Base-by-base conservation (phyloP, 805 yeast genomes). In the Allodekkera sacchari region DNA sequence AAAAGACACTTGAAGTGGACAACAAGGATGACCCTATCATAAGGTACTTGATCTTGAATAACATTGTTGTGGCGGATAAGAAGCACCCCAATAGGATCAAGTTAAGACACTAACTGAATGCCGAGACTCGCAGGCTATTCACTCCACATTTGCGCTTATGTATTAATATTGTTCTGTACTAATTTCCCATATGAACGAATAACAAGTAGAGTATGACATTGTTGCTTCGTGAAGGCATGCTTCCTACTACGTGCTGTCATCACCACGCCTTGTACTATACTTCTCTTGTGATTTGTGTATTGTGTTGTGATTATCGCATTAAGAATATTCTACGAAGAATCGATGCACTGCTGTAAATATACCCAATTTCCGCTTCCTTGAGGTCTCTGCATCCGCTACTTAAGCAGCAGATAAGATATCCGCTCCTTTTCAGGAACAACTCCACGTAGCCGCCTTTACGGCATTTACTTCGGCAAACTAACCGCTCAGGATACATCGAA, bases 321-420 rank as follows among this genome's bases (percentile, higher is more conserved):
- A 66, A 52, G 44, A 66, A 71, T 22, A 69, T 53, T 43, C 66
- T 63, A 38, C 79, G 66, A 28, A 72, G 57, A 4, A 66, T 50
- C 29, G 70, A 57, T 3, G 69, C 65, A 37, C 66, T 61, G 18
- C 63, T 63, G 38, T 62, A 70, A 2, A 71, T 60, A 23, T 59
- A 57, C 23, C 72, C 68, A 18, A 73, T 54, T 22, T 58, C 55
- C 1, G 50, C 57, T 4, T 57, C 60, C n/a, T 49, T 39, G 21
- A 64, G 49, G 3, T 38, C 48, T 13, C 51, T 51, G 9, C 39
- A 40, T 0, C 44, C 37, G 25, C 59, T 56, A 37, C 53, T 61
- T 45, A 73, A 71, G 3, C 63, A 59, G 5, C 65, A 66, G 30
- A 75, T 56, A 30, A 74, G 38, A 40, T 59, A 74, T 0, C 80